Evolutionary conservation across 2,329 filamentous ascomycete species (phyloP).

Genomic region (Biscogniauxia sp.): DNA sequence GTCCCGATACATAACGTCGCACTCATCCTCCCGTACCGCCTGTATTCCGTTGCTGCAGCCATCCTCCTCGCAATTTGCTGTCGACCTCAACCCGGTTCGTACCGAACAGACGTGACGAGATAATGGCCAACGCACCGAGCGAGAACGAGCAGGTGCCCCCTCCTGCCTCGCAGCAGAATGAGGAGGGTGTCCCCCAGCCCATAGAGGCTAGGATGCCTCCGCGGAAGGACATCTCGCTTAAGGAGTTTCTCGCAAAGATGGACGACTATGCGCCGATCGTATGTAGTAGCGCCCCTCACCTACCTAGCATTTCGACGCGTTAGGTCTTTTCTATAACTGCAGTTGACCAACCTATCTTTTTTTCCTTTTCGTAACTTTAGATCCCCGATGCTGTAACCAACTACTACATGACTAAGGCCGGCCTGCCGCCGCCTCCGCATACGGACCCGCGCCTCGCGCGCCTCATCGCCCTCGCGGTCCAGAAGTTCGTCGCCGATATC

Average conservation of each 20-base stretch:
- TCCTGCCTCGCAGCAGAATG: slow-evolving; percentile 23
- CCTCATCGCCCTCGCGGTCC: slow-evolving; percentile 92
- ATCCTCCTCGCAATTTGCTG: not conserved
- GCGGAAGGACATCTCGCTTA: slow-evolving; percentile 87
- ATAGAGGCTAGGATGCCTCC: slow-evolving; percentile 64
- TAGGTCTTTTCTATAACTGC: not conserved
- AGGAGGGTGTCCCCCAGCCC: slow-evolving; percentile 18
- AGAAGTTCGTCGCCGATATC: slow-evolving; percentile 98
- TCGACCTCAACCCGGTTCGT: not conserved
- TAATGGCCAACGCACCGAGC: slow-evolving; percentile 27
- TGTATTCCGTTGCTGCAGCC: too few species aligned
- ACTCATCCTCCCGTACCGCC: too few species aligned
- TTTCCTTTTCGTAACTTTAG: slow-evolving; percentile 53
- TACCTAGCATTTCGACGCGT: not conserved
- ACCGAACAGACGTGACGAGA: too few species aligned
- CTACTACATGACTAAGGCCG: slow-evolving; percentile 96
- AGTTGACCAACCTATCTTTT: not conserved
- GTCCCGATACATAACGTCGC: too few species aligned
- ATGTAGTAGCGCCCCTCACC: slow-evolving; percentile 38
- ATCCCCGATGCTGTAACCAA: slow-evolving; percentile 97
- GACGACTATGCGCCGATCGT: slow-evolving; percentile 98
- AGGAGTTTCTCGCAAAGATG: slow-evolving; percentile 94
- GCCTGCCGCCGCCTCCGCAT: slow-evolving; percentile 86
- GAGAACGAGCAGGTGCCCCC: slow-evolving; percentile 32
- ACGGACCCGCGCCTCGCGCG: slow-evolving; percentile 88